Conservation (phyloP, 805 yeast genomes). For the Starmerella bombi region DNA sequence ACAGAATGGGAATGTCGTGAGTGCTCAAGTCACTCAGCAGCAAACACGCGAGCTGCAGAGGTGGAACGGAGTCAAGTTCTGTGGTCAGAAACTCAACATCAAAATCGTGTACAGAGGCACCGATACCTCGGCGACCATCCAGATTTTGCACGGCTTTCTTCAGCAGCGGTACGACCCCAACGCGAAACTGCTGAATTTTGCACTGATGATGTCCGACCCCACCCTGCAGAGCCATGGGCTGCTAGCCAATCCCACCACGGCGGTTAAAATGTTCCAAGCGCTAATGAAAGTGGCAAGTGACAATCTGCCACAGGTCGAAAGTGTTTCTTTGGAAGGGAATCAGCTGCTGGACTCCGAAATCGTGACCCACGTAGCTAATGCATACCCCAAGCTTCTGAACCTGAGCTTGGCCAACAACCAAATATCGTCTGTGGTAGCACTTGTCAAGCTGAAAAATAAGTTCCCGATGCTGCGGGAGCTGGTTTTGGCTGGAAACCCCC, state of each 20-base stretch:
- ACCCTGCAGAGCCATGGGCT: slow-evolving; percentile 47
- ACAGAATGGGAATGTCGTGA: slow-evolving; percentile 44
- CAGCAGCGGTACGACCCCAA: slow-evolving; percentile 53
- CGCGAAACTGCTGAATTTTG: slow-evolving; percentile 54
- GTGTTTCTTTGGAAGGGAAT: slow-evolving; percentile 43
- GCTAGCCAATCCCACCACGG: slow-evolving; percentile 45
- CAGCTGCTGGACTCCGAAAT: slow-evolving; percentile 46
- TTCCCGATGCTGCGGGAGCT: slow-evolving; percentile 62
- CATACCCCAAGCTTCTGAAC: slow-evolving; percentile 66
- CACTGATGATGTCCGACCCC: slow-evolving; percentile 51
- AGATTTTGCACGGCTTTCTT: slow-evolving; percentile 48
- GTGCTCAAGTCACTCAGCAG: slow-evolving; percentile 43
- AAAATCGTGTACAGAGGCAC: slow-evolving; percentile 24
- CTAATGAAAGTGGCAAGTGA: slow-evolving; percentile 65
- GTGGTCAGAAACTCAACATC: slow-evolving; percentile 54
- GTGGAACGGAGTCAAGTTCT: slow-evolving; percentile 70
- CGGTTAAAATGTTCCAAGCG: slow-evolving; percentile 80
- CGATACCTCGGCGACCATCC: slow-evolving; percentile 35
- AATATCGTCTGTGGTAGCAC: slow-evolving; percentile 41
- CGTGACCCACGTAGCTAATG: slow-evolving; percentile 51
- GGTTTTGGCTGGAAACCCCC: slow-evolving; percentile 66
- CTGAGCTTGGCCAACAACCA: slow-evolving; percentile 69
- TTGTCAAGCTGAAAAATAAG: slow-evolving; percentile 70
- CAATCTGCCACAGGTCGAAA: slow-evolving; percentile 40
- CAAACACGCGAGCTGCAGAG: slow-evolving; percentile 48